These are phyloP conservation scores for Eucalyptus marginata DNA, from an alignment of 345 rosid species.

Conservation along the genomic window DNA sequence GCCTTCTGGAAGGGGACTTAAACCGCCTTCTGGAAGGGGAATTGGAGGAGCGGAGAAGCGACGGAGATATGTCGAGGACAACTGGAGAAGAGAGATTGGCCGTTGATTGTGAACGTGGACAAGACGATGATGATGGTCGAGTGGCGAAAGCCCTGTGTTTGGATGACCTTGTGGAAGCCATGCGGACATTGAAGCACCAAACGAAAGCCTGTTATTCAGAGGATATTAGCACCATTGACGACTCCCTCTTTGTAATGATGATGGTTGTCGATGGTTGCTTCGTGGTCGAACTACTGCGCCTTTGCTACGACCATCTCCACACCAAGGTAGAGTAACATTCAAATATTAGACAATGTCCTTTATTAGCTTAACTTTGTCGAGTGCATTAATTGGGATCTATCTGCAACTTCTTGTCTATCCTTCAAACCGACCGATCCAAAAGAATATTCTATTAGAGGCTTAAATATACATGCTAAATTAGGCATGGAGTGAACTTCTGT, in stretches of 20 bases:
- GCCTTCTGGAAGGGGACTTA: background rate
- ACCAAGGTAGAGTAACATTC: too few species aligned
- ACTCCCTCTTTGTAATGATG: background rate
- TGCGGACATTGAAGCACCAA: background rate
- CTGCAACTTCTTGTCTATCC: too few species aligned
- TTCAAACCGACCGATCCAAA: too few species aligned
- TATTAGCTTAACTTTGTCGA: too few species aligned
- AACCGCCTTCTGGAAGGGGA: background rate
- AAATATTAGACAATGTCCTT: too few species aligned
- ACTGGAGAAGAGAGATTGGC: background rate
- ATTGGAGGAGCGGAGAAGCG: background rate
- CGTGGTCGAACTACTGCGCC: background rate
- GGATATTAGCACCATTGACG: background rate
- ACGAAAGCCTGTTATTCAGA: background rate
- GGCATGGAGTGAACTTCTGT: too few species aligned
- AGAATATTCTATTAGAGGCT: too few species aligned
- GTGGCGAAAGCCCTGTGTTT: background rate
- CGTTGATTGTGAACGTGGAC: background rate
- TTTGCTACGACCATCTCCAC: too few species aligned
- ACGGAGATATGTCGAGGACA: background rate
- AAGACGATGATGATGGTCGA: too few species aligned
- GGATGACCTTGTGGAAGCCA: background rate
- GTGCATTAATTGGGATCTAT: too few species aligned
- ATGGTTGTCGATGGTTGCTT: conserved; percentile 4
- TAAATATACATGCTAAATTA: too few species aligned